Percentiles rank a stretch among this genome's conserved stretches.
phyloP scores from a whole-genome alignment of 2,329 filamentous ascomycete genomes.

The Beauveria brongniartii region DNA sequence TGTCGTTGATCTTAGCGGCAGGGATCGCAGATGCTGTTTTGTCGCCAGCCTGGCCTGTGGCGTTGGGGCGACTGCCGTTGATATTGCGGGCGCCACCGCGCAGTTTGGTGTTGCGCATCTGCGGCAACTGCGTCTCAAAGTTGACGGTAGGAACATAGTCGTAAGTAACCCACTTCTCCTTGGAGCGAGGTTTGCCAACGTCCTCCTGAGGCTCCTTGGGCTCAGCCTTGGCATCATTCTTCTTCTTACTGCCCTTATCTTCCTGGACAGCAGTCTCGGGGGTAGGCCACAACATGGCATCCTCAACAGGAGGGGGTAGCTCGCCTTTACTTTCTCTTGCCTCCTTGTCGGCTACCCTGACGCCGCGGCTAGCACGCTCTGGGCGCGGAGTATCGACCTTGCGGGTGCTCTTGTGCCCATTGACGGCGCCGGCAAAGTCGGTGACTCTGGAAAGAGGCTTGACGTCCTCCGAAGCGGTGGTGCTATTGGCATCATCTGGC shows the following conservation, averaged over 20 bases:
- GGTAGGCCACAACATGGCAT: slow-evolving; percentile 82
- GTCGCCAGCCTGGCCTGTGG: slow-evolving; percentile 27
- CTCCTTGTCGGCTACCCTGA: slow-evolving; percentile 37
- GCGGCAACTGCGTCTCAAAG: slow-evolving; percentile 74
- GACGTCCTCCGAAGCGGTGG: slow-evolving; percentile 30
- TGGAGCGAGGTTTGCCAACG: slow-evolving; percentile 47
- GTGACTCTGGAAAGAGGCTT: slow-evolving; percentile 28
- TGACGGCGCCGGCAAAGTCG: slow-evolving; percentile 20
- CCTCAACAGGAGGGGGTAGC: slow-evolving; percentile 57
- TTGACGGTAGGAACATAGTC: slow-evolving; percentile 76
- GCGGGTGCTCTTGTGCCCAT: slow-evolving; percentile 33
- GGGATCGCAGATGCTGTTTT: slow-evolving; percentile 28
- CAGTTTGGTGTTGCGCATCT: slow-evolving; percentile 39
- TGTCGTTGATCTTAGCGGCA: slow-evolving; percentile 23
- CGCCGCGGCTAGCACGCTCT: slow-evolving; percentile 36
- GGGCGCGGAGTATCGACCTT: slow-evolving; percentile 30
- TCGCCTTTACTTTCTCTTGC: slow-evolving; percentile 25
- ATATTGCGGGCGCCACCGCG: slow-evolving; percentile 41
- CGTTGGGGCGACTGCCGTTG: slow-evolving; percentile 29
- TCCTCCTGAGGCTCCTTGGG: slow-evolving; percentile 43
- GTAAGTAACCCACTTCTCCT: slow-evolving; percentile 80
- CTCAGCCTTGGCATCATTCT: slow-evolving; percentile 52
- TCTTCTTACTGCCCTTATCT: slow-evolving; percentile 62
- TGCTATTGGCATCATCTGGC: slow-evolving; percentile 30
- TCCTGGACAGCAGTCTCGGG: slow-evolving; percentile 67